Conservation (phyloP, 805 yeast genomes). For the Candida wancherniae region DNA sequence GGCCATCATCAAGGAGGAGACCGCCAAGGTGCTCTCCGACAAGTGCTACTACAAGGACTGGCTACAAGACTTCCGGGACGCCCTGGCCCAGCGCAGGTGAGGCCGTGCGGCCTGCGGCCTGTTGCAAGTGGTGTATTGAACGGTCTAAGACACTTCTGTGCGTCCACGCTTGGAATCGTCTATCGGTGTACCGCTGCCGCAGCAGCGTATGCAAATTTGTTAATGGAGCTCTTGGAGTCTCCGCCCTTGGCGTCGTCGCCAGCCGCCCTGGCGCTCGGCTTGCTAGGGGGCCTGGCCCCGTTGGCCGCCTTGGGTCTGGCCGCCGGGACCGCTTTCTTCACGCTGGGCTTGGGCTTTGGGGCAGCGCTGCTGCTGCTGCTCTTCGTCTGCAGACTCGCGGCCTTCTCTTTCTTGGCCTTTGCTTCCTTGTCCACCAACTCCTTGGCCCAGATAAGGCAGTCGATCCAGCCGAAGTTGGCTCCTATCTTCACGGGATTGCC, state of each 20-base stretch:
- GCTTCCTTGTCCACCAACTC: slow-evolving; percentile 32
- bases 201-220: slow-evolving; percentile 42
- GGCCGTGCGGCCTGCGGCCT: no score
- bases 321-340: slow-evolving; percentile 1
- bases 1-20: slow-evolving; percentile 29
- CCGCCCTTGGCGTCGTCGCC: slow-evolving; percentile 2
- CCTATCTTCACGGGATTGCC: slow-evolving; percentile 39
- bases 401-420: slow-evolving; percentile 2
- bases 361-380: slow-evolving; percentile 1
- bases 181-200: slow-evolving; percentile 38
- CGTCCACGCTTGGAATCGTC: no score
- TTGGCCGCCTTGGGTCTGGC: slow-evolving; percentile 1
- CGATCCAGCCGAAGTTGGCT: slow-evolving; percentile 57
- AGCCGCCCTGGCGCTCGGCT: neutral
- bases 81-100: no score
- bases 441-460: slow-evolving; percentile 62
- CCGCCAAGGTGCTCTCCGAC: slow-evolving; percentile 28
- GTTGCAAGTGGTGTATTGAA: no score
- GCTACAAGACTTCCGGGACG: slow-evolving; percentile 24
- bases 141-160: no score
- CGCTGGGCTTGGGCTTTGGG: slow-evolving; percentile 2
- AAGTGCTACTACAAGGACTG: slow-evolving; percentile 37
- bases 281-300: slow-evolving; percentile 1
- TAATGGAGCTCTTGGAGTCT: slow-evolving; percentile 13
- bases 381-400: neutral